phyloP scores from a whole-genome alignment of 768 basidiomycete species.

The Ramaria sp. region DNA sequence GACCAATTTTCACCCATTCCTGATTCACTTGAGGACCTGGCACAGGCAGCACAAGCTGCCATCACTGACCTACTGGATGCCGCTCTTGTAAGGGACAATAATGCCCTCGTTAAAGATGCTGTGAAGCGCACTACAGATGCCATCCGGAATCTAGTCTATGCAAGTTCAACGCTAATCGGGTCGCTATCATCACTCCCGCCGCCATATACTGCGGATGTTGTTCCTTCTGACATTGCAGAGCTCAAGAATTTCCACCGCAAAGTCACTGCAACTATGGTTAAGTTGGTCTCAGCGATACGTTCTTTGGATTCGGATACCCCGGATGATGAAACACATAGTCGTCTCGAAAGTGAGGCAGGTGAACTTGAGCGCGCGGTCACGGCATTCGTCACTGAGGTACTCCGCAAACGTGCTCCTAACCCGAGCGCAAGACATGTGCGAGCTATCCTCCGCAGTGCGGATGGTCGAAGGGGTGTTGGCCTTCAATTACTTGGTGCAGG shows the following conservation, averaged over 20 bases:
- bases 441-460: constrained; percentile 20
- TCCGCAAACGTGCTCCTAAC: constrained; percentile 44
- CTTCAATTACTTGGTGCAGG: constrained; percentile 76
- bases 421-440: constrained; percentile 31
- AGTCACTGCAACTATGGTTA: constrained; percentile 26
- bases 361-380: constrained; percentile 19
- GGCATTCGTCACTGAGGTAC: constrained; percentile 18
- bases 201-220: background rate
- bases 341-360: constrained; percentile 18
- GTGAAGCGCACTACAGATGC: constrained; percentile 10
- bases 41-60: constrained; percentile 11
- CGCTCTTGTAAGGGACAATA: background rate
- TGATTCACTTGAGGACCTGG: constrained; percentile 10
- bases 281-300: constrained; percentile 29
- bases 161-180: constrained; percentile 16
- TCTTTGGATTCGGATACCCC: constrained; percentile 19
- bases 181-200: constrained; percentile 7
- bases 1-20: constrained; percentile 4
- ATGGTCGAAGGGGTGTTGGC: constrained; percentile 34
- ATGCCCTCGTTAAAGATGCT: background rate
- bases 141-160: constrained; percentile 19
- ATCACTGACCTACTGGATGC: constrained; percentile 11
- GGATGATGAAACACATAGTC: constrained; percentile 11
- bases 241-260: constrained; percentile 19
- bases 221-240: constrained; percentile 7